Conservation (phyloP, 306 rosid genomes). For the Myrica gale region DNA sequence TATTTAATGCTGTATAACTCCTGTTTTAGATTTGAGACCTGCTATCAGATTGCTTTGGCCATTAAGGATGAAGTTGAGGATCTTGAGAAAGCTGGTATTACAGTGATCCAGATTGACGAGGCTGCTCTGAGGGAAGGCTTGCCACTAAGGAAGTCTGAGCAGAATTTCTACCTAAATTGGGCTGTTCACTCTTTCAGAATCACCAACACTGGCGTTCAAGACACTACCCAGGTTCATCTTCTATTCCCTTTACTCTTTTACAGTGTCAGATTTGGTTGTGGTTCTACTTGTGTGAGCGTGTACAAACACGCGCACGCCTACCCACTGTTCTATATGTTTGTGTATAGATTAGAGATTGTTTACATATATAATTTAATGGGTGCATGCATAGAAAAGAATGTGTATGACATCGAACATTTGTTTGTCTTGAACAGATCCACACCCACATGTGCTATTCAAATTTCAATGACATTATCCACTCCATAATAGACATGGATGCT, state of each 20-base stretch:
- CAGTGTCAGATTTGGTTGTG: not conserved
- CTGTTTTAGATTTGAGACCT: slow-evolving; percentile 61
- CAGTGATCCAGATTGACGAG: slow-evolving; percentile 83
- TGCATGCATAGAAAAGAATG: not conserved
- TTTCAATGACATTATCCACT: slow-evolving; percentile 81
- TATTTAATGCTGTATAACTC: slow-evolving; percentile 13
- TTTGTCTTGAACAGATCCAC: slow-evolving; percentile 57
- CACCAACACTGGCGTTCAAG: slow-evolving; percentile 65
- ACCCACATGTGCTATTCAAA: slow-evolving; percentile 94
- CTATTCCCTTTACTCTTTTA: not conserved
- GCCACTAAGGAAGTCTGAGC: slow-evolving; percentile 74
- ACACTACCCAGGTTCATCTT: slow-evolving; percentile 68
- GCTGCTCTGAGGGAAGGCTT: slow-evolving; percentile 90
- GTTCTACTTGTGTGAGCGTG: too few relatives aligned
- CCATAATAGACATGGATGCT: slow-evolving; percentile 86
- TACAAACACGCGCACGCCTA: too few relatives aligned
- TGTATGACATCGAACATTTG: not conserved
- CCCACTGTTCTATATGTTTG: too few relatives aligned
- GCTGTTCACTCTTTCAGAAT: slow-evolving; percentile 90
- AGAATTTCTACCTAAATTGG: slow-evolving; percentile 72
- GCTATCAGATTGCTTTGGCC: slow-evolving; percentile 90
- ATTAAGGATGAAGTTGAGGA: slow-evolving; percentile 89
- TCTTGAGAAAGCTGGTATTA: slow-evolving; percentile 74
- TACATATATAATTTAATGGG: not conserved
- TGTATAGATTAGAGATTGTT: too few relatives aligned